A percentile compares a stretch with the other conserved stretches of the same genome.
Conservation (phyloP, 176 grass and related monocot genomes). For the Oryza officinalis region DNA sequence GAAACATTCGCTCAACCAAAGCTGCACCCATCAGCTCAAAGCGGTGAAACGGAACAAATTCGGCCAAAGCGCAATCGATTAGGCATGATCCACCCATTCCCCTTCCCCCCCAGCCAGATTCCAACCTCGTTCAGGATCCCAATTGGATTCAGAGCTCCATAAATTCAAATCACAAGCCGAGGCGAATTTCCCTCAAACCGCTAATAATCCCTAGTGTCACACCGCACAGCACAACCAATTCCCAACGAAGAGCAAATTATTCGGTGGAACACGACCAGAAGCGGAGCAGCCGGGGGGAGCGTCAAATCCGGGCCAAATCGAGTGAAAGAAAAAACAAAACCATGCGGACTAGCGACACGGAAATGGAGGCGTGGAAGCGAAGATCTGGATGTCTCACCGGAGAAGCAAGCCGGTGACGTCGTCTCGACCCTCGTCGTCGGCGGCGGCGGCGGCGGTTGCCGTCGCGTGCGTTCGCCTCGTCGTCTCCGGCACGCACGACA, state of each 20-base stretch:
- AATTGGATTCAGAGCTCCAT: not conserved
- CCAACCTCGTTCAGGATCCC: not conserved
- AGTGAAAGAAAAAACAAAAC: not conserved
- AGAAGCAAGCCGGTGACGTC: not conserved
- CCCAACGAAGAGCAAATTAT: not conserved
- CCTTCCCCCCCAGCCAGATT: not conserved
- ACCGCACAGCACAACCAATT: not conserved
- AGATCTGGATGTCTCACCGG: constrained; percentile 9
- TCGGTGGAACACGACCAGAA: not conserved
- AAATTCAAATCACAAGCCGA: not conserved
- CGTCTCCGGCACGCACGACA: constrained; percentile 1
- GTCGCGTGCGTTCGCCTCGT: not conserved
- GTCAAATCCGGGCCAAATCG: not conserved
- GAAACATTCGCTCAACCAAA: not conserved
- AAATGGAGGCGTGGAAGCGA: not conserved
- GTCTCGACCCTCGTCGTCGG: not conserved
- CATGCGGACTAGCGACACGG: not conserved
- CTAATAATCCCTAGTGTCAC: not conserved
- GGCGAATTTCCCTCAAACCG: not conserved
- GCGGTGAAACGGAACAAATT: not conserved
- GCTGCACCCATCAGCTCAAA: not conserved
- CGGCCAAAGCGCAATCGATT: not conserved
- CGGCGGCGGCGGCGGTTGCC: not conserved
- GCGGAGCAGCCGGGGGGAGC: not conserved
- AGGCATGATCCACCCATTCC: not conserved